Percentiles rank a stretch among this genome's conserved stretches.
phyloP scores from a whole-genome alignment of 805 yeast species.

The Ascoidea tarda region DNA sequence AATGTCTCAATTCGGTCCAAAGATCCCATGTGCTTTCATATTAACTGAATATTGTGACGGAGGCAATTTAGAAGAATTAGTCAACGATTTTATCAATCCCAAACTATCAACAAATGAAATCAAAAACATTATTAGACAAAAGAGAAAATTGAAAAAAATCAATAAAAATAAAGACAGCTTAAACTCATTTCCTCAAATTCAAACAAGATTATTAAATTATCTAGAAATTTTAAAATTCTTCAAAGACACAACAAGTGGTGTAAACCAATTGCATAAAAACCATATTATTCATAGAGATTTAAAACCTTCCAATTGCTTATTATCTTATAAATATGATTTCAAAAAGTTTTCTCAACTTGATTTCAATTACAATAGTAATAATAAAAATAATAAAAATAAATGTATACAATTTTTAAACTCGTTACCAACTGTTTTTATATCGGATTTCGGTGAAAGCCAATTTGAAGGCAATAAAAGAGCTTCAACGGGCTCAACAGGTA shows the following conservation, averaged over 20 bases:
- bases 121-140: conserved; percentile 16
- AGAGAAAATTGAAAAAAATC: conserved; percentile 14
- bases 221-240: conserved; percentile 58
- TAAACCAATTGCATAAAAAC: conserved; percentile 53
- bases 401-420: conserved; percentile 8
- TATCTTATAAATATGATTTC: conserved; percentile 17
- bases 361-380: conserved; percentile 5
- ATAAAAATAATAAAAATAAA: neutral
- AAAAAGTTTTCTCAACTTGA: conserved; percentile 9
- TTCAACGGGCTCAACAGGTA: conserved; percentile 79
- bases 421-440: conserved; percentile 62
- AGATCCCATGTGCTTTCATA: conserved; percentile 52
- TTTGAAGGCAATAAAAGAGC: conserved; percentile 48
- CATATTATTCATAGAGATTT: conserved; percentile 81
- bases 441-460: conserved; percentile 86
- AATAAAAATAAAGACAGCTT: conserved; percentile 8
- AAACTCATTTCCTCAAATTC: conserved; percentile 10
- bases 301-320: conserved; percentile 77
- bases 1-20: conserved; percentile 36
- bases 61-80: conserved; percentile 67
- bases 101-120: conserved; percentile 19
- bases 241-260: conserved; percentile 55
- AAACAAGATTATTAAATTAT: conserved; percentile 27
- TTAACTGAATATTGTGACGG: conserved; percentile 83
- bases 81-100: conserved; percentile 23